Percentiles rank a stretch among this genome's conserved stretches.
Conservation (phyloP, 495 filamentous ascomycete genomes). For the Ramalina intermedia region DNA sequence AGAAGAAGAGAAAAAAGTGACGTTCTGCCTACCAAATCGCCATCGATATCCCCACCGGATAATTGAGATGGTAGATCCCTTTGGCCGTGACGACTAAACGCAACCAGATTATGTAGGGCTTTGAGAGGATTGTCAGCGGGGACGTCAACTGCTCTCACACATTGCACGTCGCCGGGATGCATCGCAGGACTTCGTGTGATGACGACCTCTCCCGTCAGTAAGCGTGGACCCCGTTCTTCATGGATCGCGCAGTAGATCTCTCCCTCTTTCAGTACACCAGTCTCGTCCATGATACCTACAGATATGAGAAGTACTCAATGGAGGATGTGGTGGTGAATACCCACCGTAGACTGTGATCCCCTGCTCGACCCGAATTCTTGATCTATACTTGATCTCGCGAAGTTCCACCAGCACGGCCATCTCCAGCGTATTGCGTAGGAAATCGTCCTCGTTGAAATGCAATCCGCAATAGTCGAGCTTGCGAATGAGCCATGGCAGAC, state of each 20-base stretch:
- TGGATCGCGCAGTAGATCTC: constrained; percentile 48
- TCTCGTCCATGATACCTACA: constrained; percentile 60
- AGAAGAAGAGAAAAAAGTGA: neutral
- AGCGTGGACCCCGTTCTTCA: constrained; percentile 12
- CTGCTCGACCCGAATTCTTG: constrained; percentile 52
- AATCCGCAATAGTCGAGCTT: constrained; percentile 36
- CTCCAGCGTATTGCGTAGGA: constrained; percentile 51
- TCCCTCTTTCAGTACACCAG: constrained; percentile 47
- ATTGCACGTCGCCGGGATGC: constrained; percentile 69
- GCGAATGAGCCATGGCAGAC: constrained; percentile 43
- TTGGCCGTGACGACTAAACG: constrained; percentile 53
- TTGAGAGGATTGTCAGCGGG: constrained; percentile 46
- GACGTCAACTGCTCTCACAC: constrained; percentile 35
- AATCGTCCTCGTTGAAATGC: constrained; percentile 47
- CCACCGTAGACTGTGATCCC: constrained; percentile 56
- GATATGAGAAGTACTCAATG: neutral
- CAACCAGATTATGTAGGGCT: constrained; percentile 53
- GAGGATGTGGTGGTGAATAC: neutral
- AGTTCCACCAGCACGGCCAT: constrained; percentile 48
- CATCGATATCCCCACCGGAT: constrained; percentile 71
- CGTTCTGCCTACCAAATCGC: constrained; percentile 17
- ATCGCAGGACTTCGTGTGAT: constrained; percentile 63
- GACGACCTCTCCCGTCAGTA: constrained; percentile 25
- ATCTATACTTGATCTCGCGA: constrained; percentile 58
- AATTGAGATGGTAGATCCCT: constrained; percentile 65